Base-by-base conservation (phyloP, 2,329 filamentous ascomycete genomes). In the Cercospora sesami region DNA sequence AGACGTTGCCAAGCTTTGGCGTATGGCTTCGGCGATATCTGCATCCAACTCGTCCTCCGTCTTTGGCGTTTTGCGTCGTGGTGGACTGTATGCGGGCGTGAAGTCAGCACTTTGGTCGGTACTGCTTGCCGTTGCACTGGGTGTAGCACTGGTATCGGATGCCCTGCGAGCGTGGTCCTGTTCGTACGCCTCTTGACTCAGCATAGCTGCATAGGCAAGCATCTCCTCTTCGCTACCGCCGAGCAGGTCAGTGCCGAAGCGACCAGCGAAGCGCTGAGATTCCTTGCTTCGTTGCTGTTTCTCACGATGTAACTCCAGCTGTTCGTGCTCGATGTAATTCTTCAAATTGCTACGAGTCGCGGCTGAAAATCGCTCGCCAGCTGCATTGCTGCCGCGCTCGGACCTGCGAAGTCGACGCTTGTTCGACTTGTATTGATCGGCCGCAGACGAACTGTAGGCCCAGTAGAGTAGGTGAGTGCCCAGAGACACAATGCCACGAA, bases 391-490 rank as follows among this genome's bases (percentile, higher is more conserved):
- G 23, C 87, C 85, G 39, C 88, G 85, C 70, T 88, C 89, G 1
- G 88, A 86, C 67, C 92, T 89, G 42, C 92, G 90, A 14, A 90
- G 81, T 8, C 89, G 89, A n/a, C 93, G 90, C 80, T 96, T 97
- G 70, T 87, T 91, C 65, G 89, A 89, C 61, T 90, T 87, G 68
- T 90, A 88, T 69, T 93, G 89, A 74, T 91, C 89, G 0, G 90
- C 90, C 9, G 86, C 86, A 26, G 86, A 86, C n/a, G 93, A 94
- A 78, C 92, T 96, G 78, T 96, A 98, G 3, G 91, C 90, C 95
- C 95, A 99, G 78, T 93, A 98, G 12, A 93, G 91, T 18, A 99
- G 81, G 75, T 94, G 91, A 0, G 91, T 91, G 10, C 95, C 95
- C 61, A 97, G 88, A 0, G 94, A 91, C 1, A 97, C 89, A 69